Evolutionary conservation across 176 grass and related monocot genomes (phyloP).

Genomic region (Eleusine indica): DNA sequence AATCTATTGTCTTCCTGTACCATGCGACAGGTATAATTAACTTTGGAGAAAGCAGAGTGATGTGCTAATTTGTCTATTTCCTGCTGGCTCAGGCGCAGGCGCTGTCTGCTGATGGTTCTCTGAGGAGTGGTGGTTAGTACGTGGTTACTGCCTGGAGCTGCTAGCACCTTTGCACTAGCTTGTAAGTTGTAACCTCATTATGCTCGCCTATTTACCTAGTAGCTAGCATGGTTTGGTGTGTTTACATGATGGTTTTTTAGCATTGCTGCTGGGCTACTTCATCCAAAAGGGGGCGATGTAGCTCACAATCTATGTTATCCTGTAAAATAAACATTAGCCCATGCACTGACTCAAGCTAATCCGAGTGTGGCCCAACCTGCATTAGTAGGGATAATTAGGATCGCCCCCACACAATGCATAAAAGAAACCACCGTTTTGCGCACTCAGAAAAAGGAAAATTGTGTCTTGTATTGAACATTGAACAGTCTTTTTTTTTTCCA

Average conservation of each 20-base stretch:
- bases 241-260: conserved; percentile 32
- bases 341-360: conserved; percentile 17
- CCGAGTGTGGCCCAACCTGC: background rate
- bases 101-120: background rate
- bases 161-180: conserved; percentile 19
- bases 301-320: conserved; percentile 15
- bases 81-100: conserved; percentile 37
- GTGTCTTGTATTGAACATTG: background rate
- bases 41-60: conserved; percentile 7
- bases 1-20: conserved; percentile 31
- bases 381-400: background rate
- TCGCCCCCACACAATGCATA: background rate
- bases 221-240: background rate
- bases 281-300: background rate
- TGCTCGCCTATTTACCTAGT: conserved; percentile 41
- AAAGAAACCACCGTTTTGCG: background rate
- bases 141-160: background rate
- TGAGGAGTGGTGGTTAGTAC: background rate
- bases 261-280: background rate
- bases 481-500: no score
- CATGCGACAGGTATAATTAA: conserved; percentile 43
- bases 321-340: conserved; percentile 3
- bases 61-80: conserved; percentile 46
- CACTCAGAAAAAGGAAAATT: background rate
- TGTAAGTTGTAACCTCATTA: conserved; percentile 45